Conservation (phyloP, 345 rosid genomes). For the Aquilaria yunnanensis region DNA sequence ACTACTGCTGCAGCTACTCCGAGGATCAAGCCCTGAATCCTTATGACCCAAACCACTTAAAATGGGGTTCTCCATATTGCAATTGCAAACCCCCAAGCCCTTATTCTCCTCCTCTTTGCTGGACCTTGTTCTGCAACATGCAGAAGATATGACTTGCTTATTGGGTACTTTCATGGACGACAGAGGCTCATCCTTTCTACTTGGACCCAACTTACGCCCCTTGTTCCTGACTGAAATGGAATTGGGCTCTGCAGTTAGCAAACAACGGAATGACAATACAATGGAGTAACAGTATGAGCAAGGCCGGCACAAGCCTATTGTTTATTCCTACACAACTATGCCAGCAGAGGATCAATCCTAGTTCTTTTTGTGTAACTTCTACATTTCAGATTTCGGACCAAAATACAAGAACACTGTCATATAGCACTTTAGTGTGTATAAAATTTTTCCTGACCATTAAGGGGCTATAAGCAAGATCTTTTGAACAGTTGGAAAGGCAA, state of each 20-base stretch:
- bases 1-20: slow-evolving; percentile 12
- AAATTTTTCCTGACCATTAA: too few relatives aligned
- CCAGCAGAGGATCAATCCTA: too few relatives aligned
- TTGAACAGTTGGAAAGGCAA: too few relatives aligned
- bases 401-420: too few relatives aligned
- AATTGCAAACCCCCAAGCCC: slow-evolving; percentile 14
- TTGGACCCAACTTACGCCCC: slow-evolving; percentile 11
- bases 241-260: slow-evolving; percentile 9
- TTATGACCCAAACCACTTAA: slow-evolving; percentile 20
- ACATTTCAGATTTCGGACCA: too few relatives aligned
- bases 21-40: slow-evolving; percentile 19
- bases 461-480: too few relatives aligned
- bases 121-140: slow-evolving; percentile 6
- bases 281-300: not conserved
- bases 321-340: too few relatives aligned
- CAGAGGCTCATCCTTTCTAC: slow-evolving; percentile 7
- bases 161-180: slow-evolving; percentile 1
- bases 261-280: slow-evolving; percentile 5
- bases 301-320: too few relatives aligned
- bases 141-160: not conserved
- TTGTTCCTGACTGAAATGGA: slow-evolving; percentile 21
- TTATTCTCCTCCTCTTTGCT: slow-evolving; percentile 11
- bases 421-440: too few relatives aligned
- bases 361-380: too few relatives aligned
- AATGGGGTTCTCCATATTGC: slow-evolving; percentile 16